A percentile compares a stretch with the other conserved stretches of the same genome.
phyloP scores from a whole-genome alignment of 192 early-diverging fungal species.

The Umbelopsis vinacea region DNA sequence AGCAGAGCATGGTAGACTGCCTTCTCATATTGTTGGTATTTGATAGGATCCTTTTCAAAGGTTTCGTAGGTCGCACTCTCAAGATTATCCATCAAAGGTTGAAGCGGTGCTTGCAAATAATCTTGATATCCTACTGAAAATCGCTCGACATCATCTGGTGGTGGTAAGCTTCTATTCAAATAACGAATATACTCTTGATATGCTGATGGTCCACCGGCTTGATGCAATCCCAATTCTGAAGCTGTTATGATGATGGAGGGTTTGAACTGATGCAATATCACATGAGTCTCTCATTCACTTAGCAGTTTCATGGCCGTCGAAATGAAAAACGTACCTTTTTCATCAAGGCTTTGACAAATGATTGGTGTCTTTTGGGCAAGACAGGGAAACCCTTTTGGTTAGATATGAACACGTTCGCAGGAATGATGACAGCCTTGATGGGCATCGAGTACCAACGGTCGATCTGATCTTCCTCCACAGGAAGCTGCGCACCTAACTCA shows the following conservation, averaged over 20 bases:
- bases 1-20: conserved; percentile 61
- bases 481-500: conserved; percentile 55
- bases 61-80: conserved; percentile 94
- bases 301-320: no score
- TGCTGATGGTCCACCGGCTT: conserved; percentile 49
- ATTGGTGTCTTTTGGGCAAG: conserved; percentile 78
- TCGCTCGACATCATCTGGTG: conserved; percentile 63
- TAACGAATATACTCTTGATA: conserved; percentile 85
- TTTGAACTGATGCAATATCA: conserved; percentile 27
- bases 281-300: conserved; percentile 25
- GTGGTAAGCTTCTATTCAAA: conserved; percentile 66
- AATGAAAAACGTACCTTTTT: conserved; percentile 20
- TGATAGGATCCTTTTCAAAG: conserved; percentile 94
- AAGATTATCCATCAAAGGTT: conserved; percentile 94
- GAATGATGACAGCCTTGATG: conserved; percentile 74
- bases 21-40: conserved; percentile 90
- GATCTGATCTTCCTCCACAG: conserved; percentile 45
- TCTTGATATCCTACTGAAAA: conserved; percentile 91
- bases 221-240: conserved; percentile 32
- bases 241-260: conserved; percentile 20
- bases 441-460: conserved; percentile 90
- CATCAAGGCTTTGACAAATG: conserved; percentile 60
- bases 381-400: conserved; percentile 92
- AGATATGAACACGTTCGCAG: conserved; percentile 69
- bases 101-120: conserved; percentile 82